These are phyloP conservation scores for Xerocomus spinulosus DNA, from an alignment of 768 basidiomycete genomes.

Conservation along the genomic window DNA sequence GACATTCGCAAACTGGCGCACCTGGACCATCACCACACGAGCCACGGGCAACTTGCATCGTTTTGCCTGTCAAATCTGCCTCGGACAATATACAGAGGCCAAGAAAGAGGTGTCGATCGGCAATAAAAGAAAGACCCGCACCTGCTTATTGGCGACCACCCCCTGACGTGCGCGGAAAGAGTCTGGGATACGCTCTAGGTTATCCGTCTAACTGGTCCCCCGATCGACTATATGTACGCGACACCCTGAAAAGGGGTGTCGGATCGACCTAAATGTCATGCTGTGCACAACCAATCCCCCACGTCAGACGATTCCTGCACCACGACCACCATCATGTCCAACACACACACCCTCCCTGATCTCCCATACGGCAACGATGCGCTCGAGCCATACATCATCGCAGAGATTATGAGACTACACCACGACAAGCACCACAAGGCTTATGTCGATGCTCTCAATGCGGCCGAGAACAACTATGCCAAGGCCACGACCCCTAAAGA, in stretches of 20 bases:
- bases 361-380: slow-evolving; percentile 83
- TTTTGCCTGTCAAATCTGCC: slow-evolving; percentile 17
- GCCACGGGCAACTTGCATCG: slow-evolving; percentile 10
- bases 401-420: slow-evolving; percentile 90
- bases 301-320: too few species aligned
- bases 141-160: slow-evolving; percentile 30
- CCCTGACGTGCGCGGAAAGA: slow-evolving; percentile 16
- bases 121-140: slow-evolving; percentile 12
- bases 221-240: slow-evolving; percentile 21
- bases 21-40: slow-evolving; percentile 22
- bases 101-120: slow-evolving; percentile 10
- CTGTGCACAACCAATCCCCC: too few species aligned
- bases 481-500: slow-evolving; percentile 62
- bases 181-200: slow-evolving; percentile 29
- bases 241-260: slow-evolving; percentile 25
- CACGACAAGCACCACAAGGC: slow-evolving; percentile 96
- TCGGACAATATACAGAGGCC: not conserved
- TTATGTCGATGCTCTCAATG: slow-evolving; percentile 71
- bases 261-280: slow-evolving; percentile 13
- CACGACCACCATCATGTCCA: slow-evolving; percentile 34
- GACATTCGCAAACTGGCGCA: not conserved
- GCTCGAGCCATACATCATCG: slow-evolving; percentile 88
- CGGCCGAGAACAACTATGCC: slow-evolving; percentile 73
- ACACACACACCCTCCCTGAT: slow-evolving; percentile 56
- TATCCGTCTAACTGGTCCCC: slow-evolving; percentile 30